These are phyloP conservation scores for Crotalaria pallida DNA, from an alignment of 306 rosid genomes.

Conservation along the genomic window DNA sequence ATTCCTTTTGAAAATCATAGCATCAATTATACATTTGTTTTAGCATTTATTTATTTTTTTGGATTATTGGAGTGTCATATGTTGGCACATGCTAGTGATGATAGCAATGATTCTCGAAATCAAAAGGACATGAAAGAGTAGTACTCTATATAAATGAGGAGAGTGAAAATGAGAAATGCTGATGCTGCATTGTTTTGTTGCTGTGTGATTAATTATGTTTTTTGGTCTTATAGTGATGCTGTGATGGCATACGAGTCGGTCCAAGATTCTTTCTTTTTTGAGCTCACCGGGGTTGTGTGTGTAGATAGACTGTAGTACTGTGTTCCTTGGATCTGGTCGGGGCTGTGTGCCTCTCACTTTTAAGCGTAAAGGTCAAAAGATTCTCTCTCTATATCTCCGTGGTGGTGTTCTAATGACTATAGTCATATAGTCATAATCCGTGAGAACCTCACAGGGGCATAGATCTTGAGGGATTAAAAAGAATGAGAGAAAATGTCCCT, in stretches of 20 bases:
- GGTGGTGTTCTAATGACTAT: constrained; percentile 30
- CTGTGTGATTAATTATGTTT: background rate
- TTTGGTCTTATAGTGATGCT: background rate
- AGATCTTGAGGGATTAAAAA: constrained; percentile 68
- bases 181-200: background rate
- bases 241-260: too few species aligned
- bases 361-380: constrained; percentile 57
- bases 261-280: constrained; percentile 31
- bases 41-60: constrained; percentile 9
- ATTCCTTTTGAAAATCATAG: background rate
- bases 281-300: constrained; percentile 10
- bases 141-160: background rate
- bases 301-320: too few species aligned
- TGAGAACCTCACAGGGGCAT: constrained; percentile 33
- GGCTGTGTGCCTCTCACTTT: constrained; percentile 37
- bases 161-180: background rate
- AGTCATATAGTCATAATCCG: constrained; percentile 8
- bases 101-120: constrained; percentile 10
- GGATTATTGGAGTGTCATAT: constrained; percentile 11
- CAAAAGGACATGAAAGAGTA: constrained; percentile 12
- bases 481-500: constrained; percentile 27
- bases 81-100: constrained; percentile 26
- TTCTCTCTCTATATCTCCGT: constrained; percentile 40
- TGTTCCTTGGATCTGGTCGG: constrained; percentile 34
- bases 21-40: background rate